Evolutionary conservation across 257 asterid genomes (phyloP).

Genomic region (Capsicum chinense): DNA sequence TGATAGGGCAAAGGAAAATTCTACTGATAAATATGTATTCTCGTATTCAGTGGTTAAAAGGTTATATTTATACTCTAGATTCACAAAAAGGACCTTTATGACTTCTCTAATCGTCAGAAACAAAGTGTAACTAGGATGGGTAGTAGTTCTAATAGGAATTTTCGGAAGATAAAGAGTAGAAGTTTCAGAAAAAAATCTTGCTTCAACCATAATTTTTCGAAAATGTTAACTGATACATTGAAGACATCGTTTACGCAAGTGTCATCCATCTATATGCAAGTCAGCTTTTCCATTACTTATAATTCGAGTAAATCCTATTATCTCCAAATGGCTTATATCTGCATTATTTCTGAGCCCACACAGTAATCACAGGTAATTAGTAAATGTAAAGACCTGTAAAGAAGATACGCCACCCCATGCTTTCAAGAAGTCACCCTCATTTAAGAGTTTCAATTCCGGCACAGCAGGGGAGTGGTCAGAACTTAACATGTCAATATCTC

Average conservation of each 20-base stretch:
- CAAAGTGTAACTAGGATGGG: neutral
- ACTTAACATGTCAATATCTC: constrained; percentile 89
- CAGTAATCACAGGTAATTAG: constrained; percentile 18
- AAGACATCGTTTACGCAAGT: neutral
- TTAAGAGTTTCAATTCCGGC: constrained; percentile 82
- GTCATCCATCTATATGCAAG: neutral
- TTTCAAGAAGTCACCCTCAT: constrained; percentile 80
- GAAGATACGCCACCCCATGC: constrained; percentile 99
- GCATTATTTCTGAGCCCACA: constrained; percentile 16
- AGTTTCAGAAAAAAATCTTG: neutral
- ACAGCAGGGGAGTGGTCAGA: constrained; percentile 94
- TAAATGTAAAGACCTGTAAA: constrained; percentile 63
- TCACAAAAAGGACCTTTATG: neutral
- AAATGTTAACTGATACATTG: neutral
- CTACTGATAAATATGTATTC: neutral
- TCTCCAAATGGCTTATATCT: neutral
- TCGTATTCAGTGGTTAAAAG: neutral
- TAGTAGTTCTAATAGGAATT: neutral
- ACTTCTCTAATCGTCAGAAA: neutral
- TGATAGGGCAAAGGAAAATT: neutral
- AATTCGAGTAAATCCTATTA: neutral
- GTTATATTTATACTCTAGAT: neutral
- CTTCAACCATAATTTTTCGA: neutral
- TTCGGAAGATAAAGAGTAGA: constrained; percentile 7
- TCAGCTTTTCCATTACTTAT: neutral